Evolutionary conservation across 2,329 filamentous ascomycete species (phyloP), one percentile per base, ranked within the genome.

Genomic region (Talaromyces sp.): DNA sequence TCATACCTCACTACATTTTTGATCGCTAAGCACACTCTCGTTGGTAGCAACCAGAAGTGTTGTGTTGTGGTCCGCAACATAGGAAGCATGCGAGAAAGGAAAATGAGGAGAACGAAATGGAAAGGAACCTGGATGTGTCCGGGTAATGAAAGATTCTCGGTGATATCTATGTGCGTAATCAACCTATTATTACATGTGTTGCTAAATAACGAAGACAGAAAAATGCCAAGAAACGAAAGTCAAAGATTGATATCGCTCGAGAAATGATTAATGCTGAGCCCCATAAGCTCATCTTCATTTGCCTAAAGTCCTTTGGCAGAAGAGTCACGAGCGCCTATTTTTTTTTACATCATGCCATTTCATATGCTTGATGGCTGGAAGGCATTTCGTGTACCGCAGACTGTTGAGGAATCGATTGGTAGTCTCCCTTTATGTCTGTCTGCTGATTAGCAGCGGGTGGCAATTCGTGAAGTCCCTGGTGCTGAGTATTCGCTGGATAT

Each of bases 331-430:
- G 54, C 10, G 31, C 22, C 13, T 4, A 39, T 9, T 43, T 1
- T 31, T 11, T 1, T 31, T 11, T 1, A 17, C 2, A 58, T 59
- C 27, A 59, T 31, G 56, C 22, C 56, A 59, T 59, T 9, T 59
- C 56, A 5, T 59, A 59, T 33, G 56, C 37, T 31, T 59, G 56
- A 45, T 45, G 37, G 15, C 19, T 43, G 22, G 56, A 45, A 25
- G 56, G 56, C 56, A 59, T 43, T 17, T 59, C 56, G 13, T 59
- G 56, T 27, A 59, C 39, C 15, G 15, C 39, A 45, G 56, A 15
- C 35, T 59, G 56, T n/a, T 59, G 37, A 11, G 39, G 39, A 45
- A 43, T 13, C 8, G 56, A 9, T 13, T 59, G 56, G 19, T 59
- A 59, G 15, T 43, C 3, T 27, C 56, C 56, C 37, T 59, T 59